phyloP scores from a whole-genome alignment of 2,329 filamentous ascomycete genomes.

The Leptoxyphium fumago region DNA sequence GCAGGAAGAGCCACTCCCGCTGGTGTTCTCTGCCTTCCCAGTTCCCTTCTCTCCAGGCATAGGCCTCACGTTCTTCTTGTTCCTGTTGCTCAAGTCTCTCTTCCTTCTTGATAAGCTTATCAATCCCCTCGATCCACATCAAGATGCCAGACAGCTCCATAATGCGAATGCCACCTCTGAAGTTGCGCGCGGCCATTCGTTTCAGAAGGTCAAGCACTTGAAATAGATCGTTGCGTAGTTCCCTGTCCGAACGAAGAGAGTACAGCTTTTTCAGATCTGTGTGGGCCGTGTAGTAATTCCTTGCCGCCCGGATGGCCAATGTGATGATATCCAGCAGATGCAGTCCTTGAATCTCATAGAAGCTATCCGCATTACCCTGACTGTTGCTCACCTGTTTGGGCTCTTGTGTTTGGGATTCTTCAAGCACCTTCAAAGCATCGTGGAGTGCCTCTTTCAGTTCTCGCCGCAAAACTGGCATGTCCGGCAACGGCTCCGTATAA shows the following conservation, averaged over 20 bases:
- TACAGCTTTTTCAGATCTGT: conserved; percentile 75
- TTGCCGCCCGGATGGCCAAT: conserved; percentile 85
- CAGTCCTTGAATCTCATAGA: conserved; percentile 80
- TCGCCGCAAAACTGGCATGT: conserved; percentile 61
- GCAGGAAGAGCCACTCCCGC: conserved; percentile 68
- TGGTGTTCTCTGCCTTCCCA: conserved; percentile 60
- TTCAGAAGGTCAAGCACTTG: conserved; percentile 82
- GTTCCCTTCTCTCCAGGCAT: conserved; percentile 67
- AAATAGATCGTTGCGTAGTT: conserved; percentile 70
- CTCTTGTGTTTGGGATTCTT: conserved; percentile 33
- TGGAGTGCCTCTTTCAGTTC: conserved; percentile 53
- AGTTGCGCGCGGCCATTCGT: conserved; percentile 77
- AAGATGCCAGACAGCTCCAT: conserved; percentile 66
- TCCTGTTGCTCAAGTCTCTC: conserved; percentile 64
- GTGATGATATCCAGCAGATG: conserved; percentile 87
- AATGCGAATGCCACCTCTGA: conserved; percentile 63
- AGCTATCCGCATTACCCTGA: conserved; percentile 37
- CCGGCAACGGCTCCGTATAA: conserved; percentile 68
- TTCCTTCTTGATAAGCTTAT: conserved; percentile 61
- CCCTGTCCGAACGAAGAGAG: conserved; percentile 72
- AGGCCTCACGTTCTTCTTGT: conserved; percentile 50
- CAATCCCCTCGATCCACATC: conserved; percentile 66
- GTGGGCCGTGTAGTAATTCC: conserved; percentile 91
- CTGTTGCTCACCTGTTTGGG: conserved; percentile 7
- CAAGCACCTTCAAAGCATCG: conserved; percentile 53